Evolutionary conservation across 345 rosid genomes (phyloP).

Genomic region (Linum tenue): DNA sequence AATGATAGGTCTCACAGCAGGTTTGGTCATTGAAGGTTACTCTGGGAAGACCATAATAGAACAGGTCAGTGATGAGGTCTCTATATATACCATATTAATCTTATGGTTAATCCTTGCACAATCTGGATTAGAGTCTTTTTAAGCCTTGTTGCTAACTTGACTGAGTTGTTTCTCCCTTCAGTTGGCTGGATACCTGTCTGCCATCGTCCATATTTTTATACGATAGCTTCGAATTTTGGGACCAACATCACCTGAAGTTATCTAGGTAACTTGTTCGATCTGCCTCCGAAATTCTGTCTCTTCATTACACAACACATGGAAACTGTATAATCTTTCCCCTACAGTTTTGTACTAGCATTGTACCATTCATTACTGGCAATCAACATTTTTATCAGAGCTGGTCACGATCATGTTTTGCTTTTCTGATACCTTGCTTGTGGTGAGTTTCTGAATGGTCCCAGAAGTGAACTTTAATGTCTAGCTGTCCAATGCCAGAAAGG

Average conservation of each 20-base stretch:
- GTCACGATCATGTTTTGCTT: too few species aligned
- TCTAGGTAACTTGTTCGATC: conserved; percentile 1
- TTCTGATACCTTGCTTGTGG: too few species aligned
- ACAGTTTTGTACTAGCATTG: too few species aligned
- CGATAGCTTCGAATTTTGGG: conserved; percentile 14
- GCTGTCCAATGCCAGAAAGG: too few species aligned
- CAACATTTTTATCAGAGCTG: too few species aligned
- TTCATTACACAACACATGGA: too few species aligned
- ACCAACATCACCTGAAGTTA: conserved; percentile 18
- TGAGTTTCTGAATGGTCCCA: too few species aligned
- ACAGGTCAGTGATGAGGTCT: conserved; percentile 39
- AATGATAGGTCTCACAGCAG: conserved; percentile 73
- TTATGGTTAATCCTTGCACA: neutral
- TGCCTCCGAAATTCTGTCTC: too few species aligned
- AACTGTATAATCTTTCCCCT: too few species aligned
- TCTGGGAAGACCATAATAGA: conserved; percentile 55
- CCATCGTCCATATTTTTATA: conserved; percentile 33
- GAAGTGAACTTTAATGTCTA: too few species aligned
- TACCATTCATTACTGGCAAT: too few species aligned
- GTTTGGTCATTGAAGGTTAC: conserved; percentile 75
- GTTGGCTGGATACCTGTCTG: conserved; percentile 68
- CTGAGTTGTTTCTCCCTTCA: conserved; percentile 22
- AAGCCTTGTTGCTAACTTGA: neutral
- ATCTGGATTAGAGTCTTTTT: neutral
- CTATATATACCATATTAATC: too few species aligned